Base-by-base conservation (phyloP, 2,329 filamentous ascomycete genomes). In the Alternaria viburni region DNA sequence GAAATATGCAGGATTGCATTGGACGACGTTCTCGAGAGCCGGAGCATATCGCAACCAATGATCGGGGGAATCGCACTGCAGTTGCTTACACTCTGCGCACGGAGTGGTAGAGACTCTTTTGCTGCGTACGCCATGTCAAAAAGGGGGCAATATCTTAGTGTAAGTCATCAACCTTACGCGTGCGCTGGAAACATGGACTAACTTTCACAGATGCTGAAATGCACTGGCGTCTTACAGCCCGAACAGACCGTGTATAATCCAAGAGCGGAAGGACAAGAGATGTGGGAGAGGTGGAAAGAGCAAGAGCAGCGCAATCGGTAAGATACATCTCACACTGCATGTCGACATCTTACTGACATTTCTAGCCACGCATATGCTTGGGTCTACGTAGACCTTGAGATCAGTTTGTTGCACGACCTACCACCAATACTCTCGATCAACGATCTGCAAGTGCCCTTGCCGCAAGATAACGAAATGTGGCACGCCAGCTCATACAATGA, bases 211-310 rank as follows among this genome's bases (percentile, higher is more conserved):
- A 51, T 57, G 47, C 15, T 62, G 26, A 62, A 54, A 32, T 26
- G 41, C n/a, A 43, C 54, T 30, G 47, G 59, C 17, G 28, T 58
- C 5, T 28, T 62, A 25, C 47, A 62, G 11, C 54, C 54, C 2
- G 41, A 62, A 13, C 59, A 43, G 23, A 25, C 21, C 0, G 12
- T 19, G 17, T 8, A 43, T 6, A 17, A 25, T 25, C 26, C 17
- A 8, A 46, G 12, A 30, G 19, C 21, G 11, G 59, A 58, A 10
- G 28, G 28, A 9, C n/a, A 17, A 41, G 30, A 47, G 17, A 28
- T n/a, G n/a, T 62, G 59, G 59, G 54, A 62, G 30, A 28, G 11
- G 25, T 62, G 59, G 59, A 58, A 62, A 50, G 54, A 58, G 23
- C 6, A 28, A 17, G 59, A 62, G n/a, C 49, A 51, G 57, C 46